Base-by-base conservation (phyloP, 2,329 filamentous ascomycete species). In the Hypocrella siamensis region DNA sequence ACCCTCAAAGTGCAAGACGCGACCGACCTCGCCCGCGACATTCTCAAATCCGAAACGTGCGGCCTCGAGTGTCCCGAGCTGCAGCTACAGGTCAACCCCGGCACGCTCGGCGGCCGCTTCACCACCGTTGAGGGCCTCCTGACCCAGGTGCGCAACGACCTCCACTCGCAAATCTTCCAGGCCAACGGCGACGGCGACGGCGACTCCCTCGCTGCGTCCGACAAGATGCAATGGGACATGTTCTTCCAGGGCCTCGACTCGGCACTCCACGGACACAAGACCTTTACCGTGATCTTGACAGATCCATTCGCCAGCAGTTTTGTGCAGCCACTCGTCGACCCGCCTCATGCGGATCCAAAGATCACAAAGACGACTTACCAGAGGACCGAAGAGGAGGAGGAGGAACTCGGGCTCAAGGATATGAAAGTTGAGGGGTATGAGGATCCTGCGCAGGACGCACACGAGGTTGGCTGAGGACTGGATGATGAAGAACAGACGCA, bases 1-100 rank as follows among this genome's bases (percentile, higher is more conserved):
- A 85, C 70, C 1, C 66, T 98, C 17, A 61, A 67, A 32, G 79
- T 96, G 34, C 64, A 75, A 36, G 73, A 58, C 21, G 51, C 61
- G 19, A 67, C 75, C 36, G 90, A 98, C 53, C 67, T 98, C 27
- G 79, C 77, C 10, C 75, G 90, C 40, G 90, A 98, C 48, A 93
- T 98, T 38, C 76, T 98, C 46, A 98, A 98, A 64, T 85, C 81
- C 43, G 90, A 98, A 56, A 90, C 80, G 17, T 96, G 90, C 49
- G 77, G 75, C 10, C 67, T 98, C 38, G 73, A 78, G 46, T 93
- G 85, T 52, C 80, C 84, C 1, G 86, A 98, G 51, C 75, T 96
- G 14, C 73, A 78, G 43, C 74, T 98, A 9, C 73, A 76, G 32
- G 84, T 96, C 40, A 85, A 93, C 55, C 85, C 88, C 0, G 90